Percentiles rank a stretch among this genome's conserved stretches.
phyloP scores from a whole-genome alignment of 805 yeast genomes.

The Suhomyces kilbournensis region DNA sequence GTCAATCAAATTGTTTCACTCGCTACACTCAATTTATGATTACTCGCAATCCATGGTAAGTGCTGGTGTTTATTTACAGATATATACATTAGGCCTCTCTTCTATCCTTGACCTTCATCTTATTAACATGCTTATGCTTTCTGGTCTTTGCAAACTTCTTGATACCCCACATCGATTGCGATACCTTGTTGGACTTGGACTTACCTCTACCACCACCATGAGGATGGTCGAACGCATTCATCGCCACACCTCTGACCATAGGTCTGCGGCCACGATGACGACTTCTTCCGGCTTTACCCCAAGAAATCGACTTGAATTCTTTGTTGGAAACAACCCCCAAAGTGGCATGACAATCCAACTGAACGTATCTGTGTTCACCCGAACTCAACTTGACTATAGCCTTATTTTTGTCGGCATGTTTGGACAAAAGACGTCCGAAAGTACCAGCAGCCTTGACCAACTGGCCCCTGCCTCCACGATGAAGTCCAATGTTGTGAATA shows the following conservation, averaged over 20 bases:
- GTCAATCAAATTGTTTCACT: no score
- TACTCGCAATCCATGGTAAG: no score
- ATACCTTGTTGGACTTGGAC: slow-evolving; percentile 90
- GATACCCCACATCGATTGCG: slow-evolving; percentile 96
- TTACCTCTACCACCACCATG: slow-evolving; percentile 99
- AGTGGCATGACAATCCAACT: slow-evolving; percentile 86
- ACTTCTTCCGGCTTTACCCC: slow-evolving; percentile 96
- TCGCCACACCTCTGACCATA: slow-evolving; percentile 94
- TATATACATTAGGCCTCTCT: slow-evolving; percentile 43
- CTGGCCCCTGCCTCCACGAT: slow-evolving; percentile 71
- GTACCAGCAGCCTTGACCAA: slow-evolving; percentile 94
- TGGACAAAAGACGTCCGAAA: slow-evolving; percentile 82
- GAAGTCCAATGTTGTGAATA: slow-evolving; percentile 81
- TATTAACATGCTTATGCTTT: slow-evolving; percentile 81
- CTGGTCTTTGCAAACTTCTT: slow-evolving; percentile 95
- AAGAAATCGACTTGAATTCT: slow-evolving; percentile 82
- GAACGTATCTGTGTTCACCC: slow-evolving; percentile 91
- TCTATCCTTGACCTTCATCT: slow-evolving; percentile 85
- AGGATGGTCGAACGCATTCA: slow-evolving; percentile 97
- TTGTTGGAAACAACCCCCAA: slow-evolving; percentile 89
- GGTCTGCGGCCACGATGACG: slow-evolving; percentile 94
- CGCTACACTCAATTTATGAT: no score
- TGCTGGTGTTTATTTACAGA: slow-evolving; percentile 6
- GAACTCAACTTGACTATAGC: slow-evolving; percentile 82
- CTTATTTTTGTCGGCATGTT: slow-evolving; percentile 62